These are phyloP conservation scores for Fusarium circinatum DNA, from an alignment of 2,329 filamentous ascomycete species.

Conservation along the genomic window DNA sequence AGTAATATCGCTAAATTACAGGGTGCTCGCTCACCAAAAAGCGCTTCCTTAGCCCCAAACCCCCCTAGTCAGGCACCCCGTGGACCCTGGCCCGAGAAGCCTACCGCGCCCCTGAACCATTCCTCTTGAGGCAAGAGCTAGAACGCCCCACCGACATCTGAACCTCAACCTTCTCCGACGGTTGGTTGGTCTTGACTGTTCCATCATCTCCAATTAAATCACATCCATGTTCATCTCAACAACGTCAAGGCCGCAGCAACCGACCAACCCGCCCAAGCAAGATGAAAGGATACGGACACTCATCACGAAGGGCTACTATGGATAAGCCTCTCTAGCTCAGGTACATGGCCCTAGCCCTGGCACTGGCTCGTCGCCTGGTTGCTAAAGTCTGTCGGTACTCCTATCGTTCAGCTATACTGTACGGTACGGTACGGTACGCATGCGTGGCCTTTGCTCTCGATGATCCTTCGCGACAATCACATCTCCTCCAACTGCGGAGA, in stretches of 20 bases:
- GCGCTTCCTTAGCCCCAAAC: conserved; percentile 18
- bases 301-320: background rate
- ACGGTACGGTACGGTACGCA: background rate
- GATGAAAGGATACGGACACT: conserved; percentile 14
- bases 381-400: background rate
- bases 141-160: conserved; percentile 32
- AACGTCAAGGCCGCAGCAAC: conserved; percentile 29
- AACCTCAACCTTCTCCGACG: conserved; percentile 29
- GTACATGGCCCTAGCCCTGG: conserved; percentile 3
- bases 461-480: conserved; percentile 2
- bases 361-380: conserved; percentile 12
- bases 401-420: conserved; percentile 4
- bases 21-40: conserved; percentile 22
- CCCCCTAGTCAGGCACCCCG: conserved; percentile 14
- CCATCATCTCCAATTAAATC: conserved; percentile 26
- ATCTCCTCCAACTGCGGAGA: background rate
- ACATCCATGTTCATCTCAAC: conserved; percentile 23
- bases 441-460: background rate
- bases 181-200: conserved; percentile 26
- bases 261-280: conserved; percentile 18
- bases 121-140: conserved; percentile 22
- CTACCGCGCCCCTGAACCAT: conserved; percentile 37
- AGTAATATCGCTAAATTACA: conserved; percentile 30
- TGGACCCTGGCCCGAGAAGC: conserved; percentile 2
- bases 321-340: conserved; percentile 8